These are phyloP conservation scores for Astrothelium subdiscretum DNA, from an alignment of 495 filamentous ascomycete genomes.

Conservation along the genomic window DNA sequence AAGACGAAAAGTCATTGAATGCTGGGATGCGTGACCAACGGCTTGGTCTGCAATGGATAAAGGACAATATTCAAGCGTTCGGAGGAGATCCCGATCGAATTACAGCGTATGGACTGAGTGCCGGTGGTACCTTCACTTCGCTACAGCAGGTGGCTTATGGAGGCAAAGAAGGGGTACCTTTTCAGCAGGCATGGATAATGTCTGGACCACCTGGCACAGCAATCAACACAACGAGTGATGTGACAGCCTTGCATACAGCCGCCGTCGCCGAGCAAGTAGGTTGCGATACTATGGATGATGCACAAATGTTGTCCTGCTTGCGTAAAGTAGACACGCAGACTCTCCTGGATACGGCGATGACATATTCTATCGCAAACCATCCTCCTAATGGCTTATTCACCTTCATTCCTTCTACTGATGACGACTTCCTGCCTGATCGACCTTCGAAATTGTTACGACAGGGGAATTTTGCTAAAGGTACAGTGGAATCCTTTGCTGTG, in stretches of 20 bases:
- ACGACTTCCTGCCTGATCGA: conserved; percentile 20
- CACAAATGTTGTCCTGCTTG: conserved; percentile 25
- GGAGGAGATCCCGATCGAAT: conserved; percentile 35
- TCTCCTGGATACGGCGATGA: conserved; percentile 20
- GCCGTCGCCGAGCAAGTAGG: conserved; percentile 3
- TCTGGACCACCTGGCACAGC: conserved; percentile 33
- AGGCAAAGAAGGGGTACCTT: conserved; percentile 7
- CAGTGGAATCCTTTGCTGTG: background rate
- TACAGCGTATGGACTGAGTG: conserved; percentile 12
- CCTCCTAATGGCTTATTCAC: conserved; percentile 12
- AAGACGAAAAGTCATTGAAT: conserved; percentile 11
- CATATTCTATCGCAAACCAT: conserved; percentile 3
- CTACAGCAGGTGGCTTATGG: conserved; percentile 6
- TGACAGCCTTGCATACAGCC: conserved; percentile 26
- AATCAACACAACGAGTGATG: conserved; percentile 30
- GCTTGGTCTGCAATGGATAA: conserved; percentile 20
- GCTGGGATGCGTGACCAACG: conserved; percentile 20
- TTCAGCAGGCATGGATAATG: conserved; percentile 28
- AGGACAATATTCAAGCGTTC: conserved; percentile 42
- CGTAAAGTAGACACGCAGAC: conserved; percentile 21
- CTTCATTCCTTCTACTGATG: conserved; percentile 25
- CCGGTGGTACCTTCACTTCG: conserved; percentile 5
- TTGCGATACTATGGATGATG: conserved; percentile 16
- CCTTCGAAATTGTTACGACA: conserved; percentile 14
- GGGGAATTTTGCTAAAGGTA: conserved; percentile 23